Evolutionary conservation across 306 rosid genomes (phyloP).

Genomic region (Quercus variabilis): DNA sequence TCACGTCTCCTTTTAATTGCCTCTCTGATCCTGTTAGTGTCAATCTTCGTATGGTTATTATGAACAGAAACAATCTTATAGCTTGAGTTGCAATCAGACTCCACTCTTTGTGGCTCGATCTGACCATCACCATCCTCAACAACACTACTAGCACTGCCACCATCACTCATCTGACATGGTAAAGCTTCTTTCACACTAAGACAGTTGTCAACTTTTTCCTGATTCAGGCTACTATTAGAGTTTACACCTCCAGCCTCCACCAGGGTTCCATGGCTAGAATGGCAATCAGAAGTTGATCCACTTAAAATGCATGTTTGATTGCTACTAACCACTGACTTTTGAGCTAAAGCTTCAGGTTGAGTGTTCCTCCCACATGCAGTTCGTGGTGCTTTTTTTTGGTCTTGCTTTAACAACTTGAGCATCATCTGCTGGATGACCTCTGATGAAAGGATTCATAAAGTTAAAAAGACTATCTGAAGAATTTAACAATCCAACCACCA

Average conservation of each 20-base stretch:
- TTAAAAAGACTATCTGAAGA: neutral
- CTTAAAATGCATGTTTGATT: constrained; percentile 38
- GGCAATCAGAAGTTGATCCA: constrained; percentile 13
- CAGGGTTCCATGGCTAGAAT: constrained; percentile 11
- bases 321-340: constrained; percentile 23
- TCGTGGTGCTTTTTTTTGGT: constrained; percentile 17
- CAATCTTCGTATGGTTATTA: constrained; percentile 8
- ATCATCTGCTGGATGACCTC: constrained; percentile 48
- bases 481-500: neutral
- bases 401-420: constrained; percentile 34
- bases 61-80: constrained; percentile 9
- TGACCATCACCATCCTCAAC: constrained; percentile 27
- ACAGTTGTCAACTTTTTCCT: neutral
- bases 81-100: constrained; percentile 22
- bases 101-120: constrained; percentile 9
- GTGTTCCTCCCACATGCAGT: constrained; percentile 15
- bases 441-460: constrained; percentile 28
- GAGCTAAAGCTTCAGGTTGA: constrained; percentile 19
- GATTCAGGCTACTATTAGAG: constrained; percentile 6
- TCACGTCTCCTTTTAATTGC: constrained; percentile 33
- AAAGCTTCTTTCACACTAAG: constrained; percentile 13
- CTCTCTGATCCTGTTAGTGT: constrained; percentile 35
- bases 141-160: constrained; percentile 27
- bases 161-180: constrained; percentile 23
- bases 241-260: constrained; percentile 6